Evolutionary conservation across 345 rosid genomes (phyloP), one percentile per base, ranked within the genome.

Genomic region (Clarkia xantiana): DNA sequence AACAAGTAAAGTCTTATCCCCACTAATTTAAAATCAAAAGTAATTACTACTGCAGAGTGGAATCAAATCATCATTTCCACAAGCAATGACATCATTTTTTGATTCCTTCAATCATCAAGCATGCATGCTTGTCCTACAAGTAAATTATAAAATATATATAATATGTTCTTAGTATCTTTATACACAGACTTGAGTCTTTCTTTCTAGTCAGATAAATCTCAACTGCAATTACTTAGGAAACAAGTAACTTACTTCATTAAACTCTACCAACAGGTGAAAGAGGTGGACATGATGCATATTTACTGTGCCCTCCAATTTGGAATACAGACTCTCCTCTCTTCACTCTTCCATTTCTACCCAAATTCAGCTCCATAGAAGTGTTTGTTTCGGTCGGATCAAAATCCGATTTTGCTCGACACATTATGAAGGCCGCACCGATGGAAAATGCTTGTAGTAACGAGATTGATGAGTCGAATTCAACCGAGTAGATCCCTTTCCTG

Each of bases 221-320:
- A n/a, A n/a, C n/a, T n/a, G 36, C 36, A 29, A 29, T 29, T 29
- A 2, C 36, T 29, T 29, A 29, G 1, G 9, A 29, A 29, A 29
- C 36, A 29, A 29, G 36, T 29, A 3, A 29, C 36, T 29, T 29
- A 29, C 36, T 29, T 29, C 36, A 7, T 67, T 72, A 89, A 23
- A 75, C 90, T 48, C 97, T 78, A 50, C 89, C 95, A 3, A 80
- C 79, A 0, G 97, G 94, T 50, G 97, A 89, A 62, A 63, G 70
- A 6, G 94, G 95, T 6, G 94, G 95, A 67, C 66, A 59, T 18
- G 89, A 71, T 48, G 82, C 66, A 58, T 74, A 82, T 52, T 59
- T 84, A 9, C 59, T 45, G 38, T 81, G 70, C 41, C 65, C 44
- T 52, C 67, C 53, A 38, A 57, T 64, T 0, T 16, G 45, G 13